Percentiles rank a stretch among this genome's conserved stretches.
phyloP scores from a whole-genome alignment of 208 protist genomes.

The Crithidia thermophila region DNA sequence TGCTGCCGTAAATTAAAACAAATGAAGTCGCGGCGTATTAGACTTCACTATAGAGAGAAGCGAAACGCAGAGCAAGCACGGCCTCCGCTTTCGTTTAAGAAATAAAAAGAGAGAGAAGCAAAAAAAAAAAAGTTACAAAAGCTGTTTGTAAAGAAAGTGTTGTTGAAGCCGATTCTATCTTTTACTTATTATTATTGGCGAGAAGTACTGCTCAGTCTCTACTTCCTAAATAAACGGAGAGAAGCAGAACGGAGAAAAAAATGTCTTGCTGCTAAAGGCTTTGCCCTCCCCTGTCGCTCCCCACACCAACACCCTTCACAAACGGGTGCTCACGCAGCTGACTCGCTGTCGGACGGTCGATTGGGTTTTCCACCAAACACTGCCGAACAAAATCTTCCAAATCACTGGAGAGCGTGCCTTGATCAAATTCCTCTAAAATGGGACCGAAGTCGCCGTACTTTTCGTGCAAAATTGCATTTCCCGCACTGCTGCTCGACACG shows the following conservation, averaged over 20 bases:
- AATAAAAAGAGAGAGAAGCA: too few species aligned
- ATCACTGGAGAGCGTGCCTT: slow-evolving; percentile 33
- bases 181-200: too few species aligned
- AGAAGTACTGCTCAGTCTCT: neutral
- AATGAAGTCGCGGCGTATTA: too few species aligned
- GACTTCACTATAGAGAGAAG: too few species aligned
- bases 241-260: slow-evolving; percentile 9
- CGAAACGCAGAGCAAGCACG: too few species aligned
- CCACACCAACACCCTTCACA: slow-evolving; percentile 24
- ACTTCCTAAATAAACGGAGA: neutral
- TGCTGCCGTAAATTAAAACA: too few species aligned
- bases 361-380: slow-evolving; percentile 65
- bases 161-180: too few species aligned
- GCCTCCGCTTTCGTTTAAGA: too few species aligned
- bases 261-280: neutral
- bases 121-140: too few species aligned
- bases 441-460: slow-evolving; percentile 47
- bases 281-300: neutral
- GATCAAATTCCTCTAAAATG: slow-evolving; percentile 55
- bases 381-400: slow-evolving; percentile 57
- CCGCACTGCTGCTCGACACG: neutral
- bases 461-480: slow-evolving; percentile 4
- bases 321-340: slow-evolving; percentile 68
- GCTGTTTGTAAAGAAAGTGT: too few species aligned
- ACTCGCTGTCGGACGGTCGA: slow-evolving; percentile 52